These are phyloP conservation scores for Aegilops bicornis DNA, from an alignment of 176 grass and related monocot genomes.

Conservation along the genomic window DNA sequence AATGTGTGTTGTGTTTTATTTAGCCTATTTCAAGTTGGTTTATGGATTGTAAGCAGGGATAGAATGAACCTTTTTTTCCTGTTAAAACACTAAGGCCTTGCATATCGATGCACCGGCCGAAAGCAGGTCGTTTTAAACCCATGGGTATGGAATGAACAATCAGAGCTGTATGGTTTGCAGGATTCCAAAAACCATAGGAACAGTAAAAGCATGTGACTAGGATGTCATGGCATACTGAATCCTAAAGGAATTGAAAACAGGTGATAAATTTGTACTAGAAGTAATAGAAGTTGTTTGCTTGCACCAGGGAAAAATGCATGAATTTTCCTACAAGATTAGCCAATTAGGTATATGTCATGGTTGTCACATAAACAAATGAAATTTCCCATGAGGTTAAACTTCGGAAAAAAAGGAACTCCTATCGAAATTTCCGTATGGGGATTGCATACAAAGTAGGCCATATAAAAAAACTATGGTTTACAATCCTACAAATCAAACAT, in stretches of 20 bases:
- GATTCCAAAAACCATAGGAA: background rate
- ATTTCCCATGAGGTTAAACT: too few species aligned
- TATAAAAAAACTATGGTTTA: background rate
- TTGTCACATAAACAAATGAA: background rate
- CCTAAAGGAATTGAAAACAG: background rate
- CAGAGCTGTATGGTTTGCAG: background rate
- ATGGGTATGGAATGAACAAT: background rate
- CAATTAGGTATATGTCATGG: background rate
- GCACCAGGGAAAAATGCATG: background rate
- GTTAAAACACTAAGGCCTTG: background rate
- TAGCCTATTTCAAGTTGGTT: too few species aligned
- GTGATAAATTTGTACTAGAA: background rate
- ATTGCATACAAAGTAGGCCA: background rate
- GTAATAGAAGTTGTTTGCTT: background rate
- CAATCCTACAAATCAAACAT: background rate
- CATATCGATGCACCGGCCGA: background rate
- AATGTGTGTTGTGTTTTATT: background rate
- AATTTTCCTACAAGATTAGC: background rate
- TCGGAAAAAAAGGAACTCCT: too few species aligned
- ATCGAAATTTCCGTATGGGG: background rate
- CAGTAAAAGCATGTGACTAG: background rate
- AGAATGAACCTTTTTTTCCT: background rate
- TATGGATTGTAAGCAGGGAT: slow-evolving; percentile 10
- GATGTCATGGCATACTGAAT: background rate
- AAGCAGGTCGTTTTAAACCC: background rate